Evolutionary conservation across 768 basidiomycete species (phyloP), one percentile per base, ranked within the genome.

Genomic region (Galerina marginata): DNA sequence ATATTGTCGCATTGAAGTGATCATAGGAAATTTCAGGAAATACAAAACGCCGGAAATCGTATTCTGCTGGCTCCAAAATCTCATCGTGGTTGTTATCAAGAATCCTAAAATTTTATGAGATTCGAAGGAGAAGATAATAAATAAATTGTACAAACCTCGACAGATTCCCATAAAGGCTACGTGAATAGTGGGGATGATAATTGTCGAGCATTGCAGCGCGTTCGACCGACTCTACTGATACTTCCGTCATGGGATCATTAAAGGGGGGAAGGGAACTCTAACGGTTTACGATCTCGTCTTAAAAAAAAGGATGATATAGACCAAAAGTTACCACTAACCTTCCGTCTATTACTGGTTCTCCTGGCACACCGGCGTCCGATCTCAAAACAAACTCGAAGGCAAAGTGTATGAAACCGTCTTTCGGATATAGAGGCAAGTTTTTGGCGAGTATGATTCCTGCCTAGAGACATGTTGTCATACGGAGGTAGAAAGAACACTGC

Each of bases 401-500:
- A 58, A 9, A 65, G 53, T 11, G 48, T 36, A 42, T 58, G 53
- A 54, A 65, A 65, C 4, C 33, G 42, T 4, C 36, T 36, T 39
- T 45, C n/a, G 15, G 47, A 12, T 12, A 65, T 45, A n/a, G 56
- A 46, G 3, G 60, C 54, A 25, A 65, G 44, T 20, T 55, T 65
- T 37, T 54, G 51, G 23, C 63, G 56, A 26, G 54, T 61, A 39
- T 65, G 47, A n/a, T 58, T 42, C 40, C 60, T 38, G 10, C 63
- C 63, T 6, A 65, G 50, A 16, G 63, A 50, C 37, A 61, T 48
- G n/a, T 51, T 36, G 39, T 50, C 25, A 12, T 39, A 38, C 1
- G 57, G 38, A 16, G 61, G 57, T 15, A 62, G 43, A 29, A 40
- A 59, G 33, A 43, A 33, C 29, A 62, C 61, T 62, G 25, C 42